Base-by-base conservation (phyloP, 805 yeast species). In the Candida quercuum region DNA sequence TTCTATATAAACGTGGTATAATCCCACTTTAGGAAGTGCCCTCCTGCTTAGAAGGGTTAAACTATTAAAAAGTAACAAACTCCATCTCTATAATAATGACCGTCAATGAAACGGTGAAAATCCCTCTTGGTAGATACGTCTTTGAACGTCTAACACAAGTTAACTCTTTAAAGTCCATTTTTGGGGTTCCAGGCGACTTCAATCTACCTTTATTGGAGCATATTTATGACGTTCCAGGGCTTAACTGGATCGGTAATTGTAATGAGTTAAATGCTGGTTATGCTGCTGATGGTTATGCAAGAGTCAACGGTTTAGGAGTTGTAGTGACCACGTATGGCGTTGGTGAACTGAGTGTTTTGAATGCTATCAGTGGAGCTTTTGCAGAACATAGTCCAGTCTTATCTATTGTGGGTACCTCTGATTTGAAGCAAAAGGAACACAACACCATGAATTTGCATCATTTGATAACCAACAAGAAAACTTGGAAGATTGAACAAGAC, bases 251-350 rank as follows among this genome's bases (percentile, higher is more conserved):
- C 30, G 95, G 95, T 21, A 75, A 78, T 47, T 84, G 95, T 58
- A 89, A 89, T 55, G 96, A 88, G 63, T 71, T 89, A 49, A 89
- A 88, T 51, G 85, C 94, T 3, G 89, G 94, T 4, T 88, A 88
- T 60, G 84, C 95, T 10, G 88, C 89, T 9, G 96, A 88, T 57
- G 97, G 96, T 6, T 89, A 86, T 52, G 76, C 93, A 15, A 69
- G 88, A 45, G 40, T 65, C 34, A 64, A 63, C 39, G 46, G 48
- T 0, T 42, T 66, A 9, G 66, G 65, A 15, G 64, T 61, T 19
- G 40, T 64, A 8, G 47, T 64, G 23, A 64, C 70, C 0, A 88
- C 96, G 5, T 85, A 71, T 59, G 96, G 96, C 25, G 96, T 89
- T 15, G 96, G 96, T 32, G 96, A 87, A 59, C 67, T 87, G 39